Conservation (phyloP, 192 early-diverging fungal species). For the Entomortierella lignicola region DNA sequence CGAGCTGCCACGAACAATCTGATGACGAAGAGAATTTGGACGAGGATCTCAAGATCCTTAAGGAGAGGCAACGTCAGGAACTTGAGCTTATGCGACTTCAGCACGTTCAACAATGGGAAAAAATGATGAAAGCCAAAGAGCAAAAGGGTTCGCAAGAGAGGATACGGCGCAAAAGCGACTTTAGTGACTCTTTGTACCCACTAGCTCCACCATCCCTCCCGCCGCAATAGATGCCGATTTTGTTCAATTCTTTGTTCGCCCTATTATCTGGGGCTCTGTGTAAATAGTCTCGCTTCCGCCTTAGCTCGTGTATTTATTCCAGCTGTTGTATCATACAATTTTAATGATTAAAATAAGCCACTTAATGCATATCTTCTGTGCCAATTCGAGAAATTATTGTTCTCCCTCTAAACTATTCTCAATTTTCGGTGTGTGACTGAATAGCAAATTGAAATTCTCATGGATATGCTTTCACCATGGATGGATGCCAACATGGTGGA, state of each 20-base stretch:
- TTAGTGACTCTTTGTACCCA: constrained; percentile 7
- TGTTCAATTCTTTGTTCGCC: not conserved
- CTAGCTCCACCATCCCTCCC: not conserved
- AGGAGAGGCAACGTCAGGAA: constrained; percentile 38
- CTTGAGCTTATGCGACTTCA: constrained; percentile 43
- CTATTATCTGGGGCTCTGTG: not conserved
- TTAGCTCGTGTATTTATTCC: not conserved
- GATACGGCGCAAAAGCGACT: constrained; percentile 39
- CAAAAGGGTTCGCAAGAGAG: constrained; percentile 33
- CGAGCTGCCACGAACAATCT: constrained; percentile 45
- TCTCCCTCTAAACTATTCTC: constrained; percentile 12
- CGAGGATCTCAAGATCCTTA: constrained; percentile 41
- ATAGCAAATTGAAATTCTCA: not conserved
- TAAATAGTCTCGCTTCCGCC: not conserved
- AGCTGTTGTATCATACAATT: not conserved
- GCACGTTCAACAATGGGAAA: constrained; percentile 47
- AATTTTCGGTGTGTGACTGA: constrained; percentile 23
- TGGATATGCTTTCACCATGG: not conserved
- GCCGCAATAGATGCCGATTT: not conserved
- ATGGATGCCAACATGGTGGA: not conserved
- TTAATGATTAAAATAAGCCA: not conserved
- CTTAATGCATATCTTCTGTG: not conserved
- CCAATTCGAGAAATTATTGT: not conserved
- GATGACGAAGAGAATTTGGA: constrained; percentile 48
- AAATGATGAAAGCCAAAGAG: constrained; percentile 52